These are phyloP conservation scores for Schizosaccharomyces japonicus DNA, from an alignment of 805 yeast species.

Conservation along the genomic window DNA sequence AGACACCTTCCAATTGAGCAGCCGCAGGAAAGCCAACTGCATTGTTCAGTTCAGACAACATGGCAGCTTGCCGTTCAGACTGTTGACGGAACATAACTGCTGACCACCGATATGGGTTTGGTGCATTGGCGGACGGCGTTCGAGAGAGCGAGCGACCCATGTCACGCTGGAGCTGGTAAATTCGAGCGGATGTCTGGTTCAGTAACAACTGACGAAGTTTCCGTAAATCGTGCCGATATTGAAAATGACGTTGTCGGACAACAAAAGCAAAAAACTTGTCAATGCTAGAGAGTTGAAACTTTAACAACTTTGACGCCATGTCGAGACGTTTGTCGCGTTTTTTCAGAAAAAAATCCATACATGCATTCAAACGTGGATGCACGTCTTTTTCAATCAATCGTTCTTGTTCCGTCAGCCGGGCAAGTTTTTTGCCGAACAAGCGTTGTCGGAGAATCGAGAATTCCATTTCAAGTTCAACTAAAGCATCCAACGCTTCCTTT, in stretches of 20 bases:
- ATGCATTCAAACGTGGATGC: not conserved
- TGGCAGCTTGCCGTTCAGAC: slow-evolving; percentile 43
- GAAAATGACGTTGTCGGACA: not conserved
- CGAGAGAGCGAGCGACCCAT: no score
- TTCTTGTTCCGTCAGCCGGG: not conserved
- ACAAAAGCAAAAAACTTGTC: not conserved
- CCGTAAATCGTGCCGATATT: not conserved
- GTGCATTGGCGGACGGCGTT: slow-evolving; percentile 40
- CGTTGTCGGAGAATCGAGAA: not conserved
- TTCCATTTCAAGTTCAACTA: not conserved
- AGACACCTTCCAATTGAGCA: slow-evolving; percentile 38
- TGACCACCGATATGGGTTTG: slow-evolving; percentile 11
- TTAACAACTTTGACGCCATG: not conserved
- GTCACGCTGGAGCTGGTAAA: slow-evolving; percentile 84
- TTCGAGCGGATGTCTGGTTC: slow-evolving; percentile 17
- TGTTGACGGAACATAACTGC: slow-evolving; percentile 31
- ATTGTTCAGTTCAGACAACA: slow-evolving; percentile 39
- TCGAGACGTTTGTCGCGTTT: not conserved
- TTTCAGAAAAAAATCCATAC: not conserved
- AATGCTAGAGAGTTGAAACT: not conserved
- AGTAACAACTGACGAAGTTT: not conserved
- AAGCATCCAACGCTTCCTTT: not conserved
- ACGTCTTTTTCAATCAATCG: not conserved
- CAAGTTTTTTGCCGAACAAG: not conserved
- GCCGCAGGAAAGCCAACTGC: slow-evolving; percentile 67